Evolutionary conservation across 208 protist genomes (phyloP).

Genomic region (Crithidia fasciculata): DNA sequence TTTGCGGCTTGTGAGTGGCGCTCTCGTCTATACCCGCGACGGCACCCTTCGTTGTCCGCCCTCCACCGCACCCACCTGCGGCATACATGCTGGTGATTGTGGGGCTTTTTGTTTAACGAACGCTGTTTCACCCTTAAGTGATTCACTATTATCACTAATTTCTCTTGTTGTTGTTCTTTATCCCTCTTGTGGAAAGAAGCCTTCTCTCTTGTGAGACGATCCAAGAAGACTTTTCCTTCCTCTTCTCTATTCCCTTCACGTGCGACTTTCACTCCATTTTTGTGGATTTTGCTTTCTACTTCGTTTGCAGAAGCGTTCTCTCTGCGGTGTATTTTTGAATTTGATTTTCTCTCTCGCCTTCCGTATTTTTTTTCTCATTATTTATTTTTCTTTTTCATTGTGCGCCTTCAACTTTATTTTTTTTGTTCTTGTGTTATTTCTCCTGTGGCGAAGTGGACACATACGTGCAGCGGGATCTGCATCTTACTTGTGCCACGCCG

Average conservation of each 20-base stretch:
- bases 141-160: no score
- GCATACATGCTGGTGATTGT: no score
- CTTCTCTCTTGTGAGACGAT: neutral
- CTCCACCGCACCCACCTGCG: no score
- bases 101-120: no score
- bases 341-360: neutral
- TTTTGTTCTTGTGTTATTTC: neutral
- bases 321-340: no score
- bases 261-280: neutral
- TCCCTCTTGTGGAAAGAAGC: neutral
- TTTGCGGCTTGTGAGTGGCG: no score
- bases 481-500: no score
- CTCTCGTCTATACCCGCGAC: no score
- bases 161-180: slow-evolving; percentile 9
- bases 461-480: no score
- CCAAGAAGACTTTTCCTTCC: neutral
- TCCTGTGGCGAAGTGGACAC: no score
- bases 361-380: no score
- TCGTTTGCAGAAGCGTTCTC: neutral
- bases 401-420: neutral
- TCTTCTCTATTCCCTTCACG: neutral
- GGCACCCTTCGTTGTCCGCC: no score
- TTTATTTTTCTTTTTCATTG: neutral
- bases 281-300: neutral
- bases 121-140: neutral